Evolutionary conservation across 1,284 basidiomycete species (phyloP).

Genomic region (Quambalaria eucalypti): DNA sequence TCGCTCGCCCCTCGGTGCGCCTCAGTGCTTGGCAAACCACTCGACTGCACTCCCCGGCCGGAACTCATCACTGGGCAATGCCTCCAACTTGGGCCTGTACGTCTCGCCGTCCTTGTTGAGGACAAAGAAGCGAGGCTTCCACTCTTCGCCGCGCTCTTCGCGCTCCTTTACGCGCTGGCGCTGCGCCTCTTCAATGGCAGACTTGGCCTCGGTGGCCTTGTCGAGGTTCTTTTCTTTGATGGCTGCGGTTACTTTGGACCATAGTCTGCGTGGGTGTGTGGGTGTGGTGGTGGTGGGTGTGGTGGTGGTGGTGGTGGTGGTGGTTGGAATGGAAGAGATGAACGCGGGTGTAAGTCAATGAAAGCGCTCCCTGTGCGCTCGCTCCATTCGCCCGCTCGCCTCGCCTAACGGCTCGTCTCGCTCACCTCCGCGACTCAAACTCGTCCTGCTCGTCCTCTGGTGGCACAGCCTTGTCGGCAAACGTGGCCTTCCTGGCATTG

Average conservation of each 20-base stretch:
- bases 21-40: not conserved
- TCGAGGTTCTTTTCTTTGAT: constrained; percentile 85
- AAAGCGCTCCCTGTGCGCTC: not conserved
- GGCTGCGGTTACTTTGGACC: constrained; percentile 75
- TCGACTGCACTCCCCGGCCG: not conserved
- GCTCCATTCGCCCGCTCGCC: not conserved
- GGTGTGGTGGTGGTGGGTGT: not conserved
- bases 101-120: constrained; percentile 43
- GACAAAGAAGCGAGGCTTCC: constrained; percentile 69
- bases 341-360: not conserved
- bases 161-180: constrained; percentile 67
- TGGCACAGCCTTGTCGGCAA: constrained; percentile 71
- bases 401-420: not conserved
- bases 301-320: too few species aligned
- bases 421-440: constrained; percentile 63
- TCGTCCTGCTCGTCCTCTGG: constrained; percentile 80
- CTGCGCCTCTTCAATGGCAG: constrained; percentile 82
- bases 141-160: constrained; percentile 64
- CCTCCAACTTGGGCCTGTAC: constrained; percentile 35
- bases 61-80: not conserved
- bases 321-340: not conserved
- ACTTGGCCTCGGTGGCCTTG: constrained; percentile 81
- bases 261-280: constrained; percentile 52
- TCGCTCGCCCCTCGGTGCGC: constrained; percentile 5
- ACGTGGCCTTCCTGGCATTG: constrained; percentile 64